A percentile compares a stretch with the other conserved stretches of the same genome.
These are phyloP conservation scores for Hymenoscyphus linearis DNA, from an alignment of 2,329 filamentous ascomycete species.

Conservation along the genomic window DNA sequence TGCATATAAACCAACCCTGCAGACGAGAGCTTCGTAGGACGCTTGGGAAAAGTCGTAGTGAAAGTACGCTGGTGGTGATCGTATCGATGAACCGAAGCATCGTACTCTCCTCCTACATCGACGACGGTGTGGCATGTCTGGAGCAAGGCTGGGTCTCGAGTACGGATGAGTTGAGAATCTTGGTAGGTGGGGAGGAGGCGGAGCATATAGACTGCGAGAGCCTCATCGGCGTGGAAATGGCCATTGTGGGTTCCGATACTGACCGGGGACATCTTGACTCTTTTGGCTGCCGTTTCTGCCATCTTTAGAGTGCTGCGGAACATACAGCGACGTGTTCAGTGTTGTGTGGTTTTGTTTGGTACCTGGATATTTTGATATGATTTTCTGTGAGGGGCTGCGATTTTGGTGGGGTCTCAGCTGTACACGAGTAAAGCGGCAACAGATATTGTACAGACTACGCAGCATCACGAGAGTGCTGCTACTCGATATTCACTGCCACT, in stretches of 20 bases:
- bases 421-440: not conserved
- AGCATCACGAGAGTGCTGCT: too few species aligned
- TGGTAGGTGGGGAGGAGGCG: constrained; percentile 79
- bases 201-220: constrained; percentile 93
- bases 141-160: constrained; percentile 75
- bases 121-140: constrained; percentile 88
- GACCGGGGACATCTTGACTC: constrained; percentile 67
- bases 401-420: not conserved
- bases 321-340: constrained; percentile 32
- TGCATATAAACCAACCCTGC: constrained; percentile 95
- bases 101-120: constrained; percentile 95
- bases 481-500: too few species aligned
- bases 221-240: constrained; percentile 98
- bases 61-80: constrained; percentile 98
- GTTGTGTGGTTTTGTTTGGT: constrained; percentile 9
- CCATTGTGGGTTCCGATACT: constrained; percentile 85
- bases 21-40: constrained; percentile 83
- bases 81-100: constrained; percentile 69
- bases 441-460: too few species aligned
- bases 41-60: constrained; percentile 74
- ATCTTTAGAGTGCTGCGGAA: constrained; percentile 48
- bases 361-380: constrained; percentile 2
- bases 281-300: constrained; percentile 71
- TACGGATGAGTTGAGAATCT: constrained; percentile 71
- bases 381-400: too few species aligned